Percentiles rank a stretch among this genome's conserved stretches.
phyloP scores from a whole-genome alignment of 768 basidiomycete genomes.

The Auriscalpium vulgare region DNA sequence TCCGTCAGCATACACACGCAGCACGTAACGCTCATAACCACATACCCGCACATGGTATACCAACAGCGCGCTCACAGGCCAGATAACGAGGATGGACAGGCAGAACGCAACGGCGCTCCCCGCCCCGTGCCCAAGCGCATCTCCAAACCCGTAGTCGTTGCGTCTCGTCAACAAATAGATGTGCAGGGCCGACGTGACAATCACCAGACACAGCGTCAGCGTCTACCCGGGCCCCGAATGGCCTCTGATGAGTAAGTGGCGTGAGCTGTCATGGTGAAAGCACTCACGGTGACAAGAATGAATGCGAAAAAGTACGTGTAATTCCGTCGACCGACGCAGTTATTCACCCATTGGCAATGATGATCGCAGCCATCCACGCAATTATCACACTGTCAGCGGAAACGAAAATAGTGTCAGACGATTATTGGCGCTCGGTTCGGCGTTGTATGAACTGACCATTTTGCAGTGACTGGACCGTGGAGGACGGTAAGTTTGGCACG shows the following conservation, averaged over 20 bases:
- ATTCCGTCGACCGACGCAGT: constrained; percentile 91
- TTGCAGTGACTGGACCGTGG: constrained; percentile 95
- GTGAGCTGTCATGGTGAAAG: constrained; percentile 3
- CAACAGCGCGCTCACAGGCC: constrained; percentile 76
- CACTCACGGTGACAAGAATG: constrained; percentile 66
- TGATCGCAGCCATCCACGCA: constrained; percentile 96
- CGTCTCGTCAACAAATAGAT: constrained; percentile 56
- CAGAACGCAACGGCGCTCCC: constrained; percentile 81
- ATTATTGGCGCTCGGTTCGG: too few relatives aligned
- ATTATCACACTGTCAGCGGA: constrained; percentile 71
- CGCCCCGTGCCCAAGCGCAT: constrained; percentile 41
- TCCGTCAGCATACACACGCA: constrained; percentile 4
- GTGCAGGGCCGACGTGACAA: constrained; percentile 79
- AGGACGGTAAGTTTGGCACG: constrained; percentile 88
- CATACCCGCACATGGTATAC: constrained; percentile 82
- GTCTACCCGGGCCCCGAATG: constrained; percentile 35
- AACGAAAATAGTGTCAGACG: too few relatives aligned
- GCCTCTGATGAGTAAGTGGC: constrained; percentile 4
- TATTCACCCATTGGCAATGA: constrained; percentile 89
- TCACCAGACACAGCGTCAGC: constrained; percentile 65
- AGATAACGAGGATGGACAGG: constrained; percentile 63
- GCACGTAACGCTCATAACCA: constrained; percentile 5
- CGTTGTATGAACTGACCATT: constrained; percentile 46
- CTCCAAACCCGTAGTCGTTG: constrained; percentile 39
- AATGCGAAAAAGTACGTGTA: constrained; percentile 90